A percentile compares a stretch with the other conserved stretches of the same genome.
Conservation (phyloP, 768 basidiomycete species). For the Macrolepiota fuliginosa region DNA sequence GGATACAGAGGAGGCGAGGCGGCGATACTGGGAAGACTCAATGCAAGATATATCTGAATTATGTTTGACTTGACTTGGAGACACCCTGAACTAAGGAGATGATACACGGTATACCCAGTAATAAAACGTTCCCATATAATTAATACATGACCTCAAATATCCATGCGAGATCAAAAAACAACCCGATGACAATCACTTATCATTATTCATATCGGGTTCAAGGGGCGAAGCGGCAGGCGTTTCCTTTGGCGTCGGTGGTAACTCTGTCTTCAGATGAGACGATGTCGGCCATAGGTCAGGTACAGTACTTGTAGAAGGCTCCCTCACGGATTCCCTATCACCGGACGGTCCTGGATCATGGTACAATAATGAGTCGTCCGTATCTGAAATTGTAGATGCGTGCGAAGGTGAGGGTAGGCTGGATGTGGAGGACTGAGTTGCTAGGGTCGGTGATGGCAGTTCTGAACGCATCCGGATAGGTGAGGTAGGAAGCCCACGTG, state of each 20-base stretch:
- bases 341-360: neutral
- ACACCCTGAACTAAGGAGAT: too few species aligned
- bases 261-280: neutral
- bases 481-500: constrained; percentile 49
- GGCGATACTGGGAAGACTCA: too few species aligned
- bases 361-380: constrained; percentile 17
- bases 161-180: neutral
- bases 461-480: constrained; percentile 38
- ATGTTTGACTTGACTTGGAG: too few species aligned
- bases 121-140: neutral
- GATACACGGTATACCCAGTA: neutral
- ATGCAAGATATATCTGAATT: too few species aligned
- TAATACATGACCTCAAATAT: neutral
- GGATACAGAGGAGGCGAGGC: too few species aligned
- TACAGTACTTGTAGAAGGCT: neutral
- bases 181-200: too few species aligned
- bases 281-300: neutral
- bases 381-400: constrained; percentile 23
- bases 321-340: neutral
- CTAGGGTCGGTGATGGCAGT: constrained; percentile 10
- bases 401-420: constrained; percentile 27
- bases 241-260: constrained; percentile 10
- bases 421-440: constrained; percentile 5
- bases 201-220: neutral
- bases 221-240: neutral